Evolutionary conservation across 2,329 filamentous ascomycete genomes (phyloP).

Genomic region (Ophiosphaerella korrae): DNA sequence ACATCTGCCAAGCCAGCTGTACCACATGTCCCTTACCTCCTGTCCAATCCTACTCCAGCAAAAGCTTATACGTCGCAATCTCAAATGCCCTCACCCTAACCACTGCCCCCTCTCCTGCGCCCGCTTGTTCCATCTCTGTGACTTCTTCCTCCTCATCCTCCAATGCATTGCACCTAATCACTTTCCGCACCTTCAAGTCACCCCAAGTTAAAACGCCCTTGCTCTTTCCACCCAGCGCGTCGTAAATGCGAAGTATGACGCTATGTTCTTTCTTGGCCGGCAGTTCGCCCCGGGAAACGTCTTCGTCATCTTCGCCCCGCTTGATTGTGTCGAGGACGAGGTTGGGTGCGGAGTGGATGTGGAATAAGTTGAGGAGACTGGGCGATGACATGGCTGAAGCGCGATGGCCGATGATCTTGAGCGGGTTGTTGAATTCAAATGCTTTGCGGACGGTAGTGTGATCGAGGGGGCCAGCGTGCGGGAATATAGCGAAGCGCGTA

Average conservation of each 20-base stretch:
- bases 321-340: slow-evolving; percentile 89
- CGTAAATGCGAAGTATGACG: slow-evolving; percentile 84
- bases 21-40: too few relatives aligned
- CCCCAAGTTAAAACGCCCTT: slow-evolving; percentile 71
- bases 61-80: slow-evolving; percentile 77
- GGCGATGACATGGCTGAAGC: slow-evolving; percentile 31
- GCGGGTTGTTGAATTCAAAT: slow-evolving; percentile 87
- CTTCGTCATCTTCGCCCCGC: slow-evolving; percentile 68
- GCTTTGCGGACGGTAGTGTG: slow-evolving; percentile 78
- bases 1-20: too few relatives aligned
- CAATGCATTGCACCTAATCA: slow-evolving; percentile 82
- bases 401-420: slow-evolving; percentile 59
- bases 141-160: slow-evolving; percentile 78
- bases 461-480: slow-evolving; percentile 75
- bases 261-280: slow-evolving; percentile 71
- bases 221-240: slow-evolving; percentile 81
- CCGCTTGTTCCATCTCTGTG: slow-evolving; percentile 36
- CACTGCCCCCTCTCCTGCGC: slow-evolving; percentile 57
- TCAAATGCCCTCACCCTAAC: slow-evolving; percentile 75
- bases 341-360: slow-evolving; percentile 66
- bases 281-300: slow-evolving; percentile 60
- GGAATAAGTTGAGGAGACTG: slow-evolving; percentile 62
- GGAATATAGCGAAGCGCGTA: slow-evolving; percentile 89
- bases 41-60: slow-evolving; percentile 10
- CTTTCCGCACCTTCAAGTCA: slow-evolving; percentile 72